Base-by-base conservation (phyloP, 257 asterid genomes). In the Penstemon eatonii region DNA sequence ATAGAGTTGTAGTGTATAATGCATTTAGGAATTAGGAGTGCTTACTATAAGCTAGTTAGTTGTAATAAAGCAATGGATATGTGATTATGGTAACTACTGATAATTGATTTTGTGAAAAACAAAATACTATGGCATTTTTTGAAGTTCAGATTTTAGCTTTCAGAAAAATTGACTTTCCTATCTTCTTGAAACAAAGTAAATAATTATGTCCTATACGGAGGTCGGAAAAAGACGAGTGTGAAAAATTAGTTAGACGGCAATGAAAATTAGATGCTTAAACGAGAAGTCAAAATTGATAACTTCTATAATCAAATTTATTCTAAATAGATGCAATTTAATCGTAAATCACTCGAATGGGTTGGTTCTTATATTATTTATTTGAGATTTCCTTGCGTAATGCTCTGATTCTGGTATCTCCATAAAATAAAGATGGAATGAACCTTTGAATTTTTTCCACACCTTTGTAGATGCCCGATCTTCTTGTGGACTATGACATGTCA, bases 401-500 rank as follows among this genome's bases (percentile, higher is more conserved):
- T 25, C 33, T 25, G 33, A 25, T 25, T 25, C 33, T 25, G 33
- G 33, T 25, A 25, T 25, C 33, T 25, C 33, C 33, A 25, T 25
- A 25, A 25, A 25, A 25, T 25, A 25, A 25, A 25, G 33, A 25
- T 25, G 42, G 55, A 51, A 45, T 49, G 38, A 68, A 43, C 68
- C 13, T 40, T 67, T 47, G 63, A 57, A 25, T 25, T 52, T 38
- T 36, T 51, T 39, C 13, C 44, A 45, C 19, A 5, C 46, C 65
- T 63, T 73, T 60, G 77, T 83, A 93, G 97, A 88, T 87, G 82
- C 99, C 97, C 36, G 99, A 93, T 81, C 84, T 85, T 72, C 69
- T 87, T n/a, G 80, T 88, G 38, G 97, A 93, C 84, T 93, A 90
- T 76, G 92, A 93, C 79, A 89, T 88, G 95, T 79, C 87, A 5